A percentile compares a stretch with the other conserved stretches of the same genome.
Conservation (phyloP, 2,329 filamentous ascomycete species). For the Laburnicola sp. region DNA sequence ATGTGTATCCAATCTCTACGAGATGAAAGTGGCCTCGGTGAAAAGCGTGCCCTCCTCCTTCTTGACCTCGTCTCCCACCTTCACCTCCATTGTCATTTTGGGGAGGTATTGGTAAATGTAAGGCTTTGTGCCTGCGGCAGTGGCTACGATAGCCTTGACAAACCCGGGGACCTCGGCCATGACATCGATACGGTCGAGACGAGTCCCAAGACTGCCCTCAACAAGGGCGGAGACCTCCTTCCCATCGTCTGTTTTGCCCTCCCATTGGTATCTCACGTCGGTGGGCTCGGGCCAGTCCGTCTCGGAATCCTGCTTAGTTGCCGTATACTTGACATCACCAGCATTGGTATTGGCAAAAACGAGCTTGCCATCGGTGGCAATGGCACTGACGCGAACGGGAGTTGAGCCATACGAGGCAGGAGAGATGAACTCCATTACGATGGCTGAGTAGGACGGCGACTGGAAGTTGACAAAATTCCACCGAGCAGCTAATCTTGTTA, state of each 20-base stretch:
- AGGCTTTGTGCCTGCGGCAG: slow-evolving; percentile 86
- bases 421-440: slow-evolving; percentile 96
- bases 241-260: slow-evolving; percentile 74
- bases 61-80: slow-evolving; percentile 77
- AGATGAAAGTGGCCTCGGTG: slow-evolving; percentile 95
- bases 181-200: slow-evolving; percentile 84
- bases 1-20: slow-evolving; percentile 46
- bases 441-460: slow-evolving; percentile 78
- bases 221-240: slow-evolving; percentile 71
- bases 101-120: slow-evolving; percentile 96
- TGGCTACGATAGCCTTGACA: slow-evolving; percentile 89
- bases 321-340: slow-evolving; percentile 69
- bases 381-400: slow-evolving; percentile 77
- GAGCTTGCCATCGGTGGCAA: slow-evolving; percentile 80
- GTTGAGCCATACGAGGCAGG: slow-evolving; percentile 90
- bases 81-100: slow-evolving; percentile 76
- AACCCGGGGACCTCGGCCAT: slow-evolving; percentile 97
- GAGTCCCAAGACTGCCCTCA: slow-evolving; percentile 68
- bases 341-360: slow-evolving; percentile 68
- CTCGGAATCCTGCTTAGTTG: slow-evolving; percentile 70
- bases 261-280: slow-evolving; percentile 74
- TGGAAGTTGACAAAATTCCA: slow-evolving; percentile 98
- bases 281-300: slow-evolving; percentile 90
- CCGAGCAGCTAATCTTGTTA: slow-evolving; percentile 60
- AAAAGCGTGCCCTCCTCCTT: slow-evolving; percentile 79